phyloP scores from a whole-genome alignment of 2,329 filamentous ascomycete species.

The Botrytis byssoidea region DNA sequence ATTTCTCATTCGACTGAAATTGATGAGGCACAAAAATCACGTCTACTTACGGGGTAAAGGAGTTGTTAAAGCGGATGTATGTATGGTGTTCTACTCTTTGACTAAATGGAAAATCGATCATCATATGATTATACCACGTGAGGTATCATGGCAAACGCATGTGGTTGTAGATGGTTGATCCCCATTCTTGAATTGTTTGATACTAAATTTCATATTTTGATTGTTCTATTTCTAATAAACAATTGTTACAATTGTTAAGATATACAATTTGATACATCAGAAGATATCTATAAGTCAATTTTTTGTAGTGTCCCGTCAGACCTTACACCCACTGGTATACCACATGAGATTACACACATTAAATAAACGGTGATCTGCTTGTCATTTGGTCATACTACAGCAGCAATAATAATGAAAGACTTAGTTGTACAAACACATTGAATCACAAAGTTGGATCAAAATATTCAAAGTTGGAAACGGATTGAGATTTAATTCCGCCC shows the following conservation, averaged over 20 bases:
- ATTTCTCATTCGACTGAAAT: neutral
- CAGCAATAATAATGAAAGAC: neutral
- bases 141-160: neutral
- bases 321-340: too few relatives aligned
- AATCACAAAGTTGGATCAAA: neutral
- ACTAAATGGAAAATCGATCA: fast-evolving
- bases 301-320: too few relatives aligned
- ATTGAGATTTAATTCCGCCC: neutral
- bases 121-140: neutral
- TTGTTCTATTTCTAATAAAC: too few relatives aligned
- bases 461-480: neutral
- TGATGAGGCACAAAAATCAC: neutral
- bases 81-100: neutral
- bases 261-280: too few relatives aligned
- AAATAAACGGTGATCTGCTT: too few relatives aligned
- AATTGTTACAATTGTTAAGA: too few relatives aligned
- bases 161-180: neutral
- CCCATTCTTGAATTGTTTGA: too few relatives aligned
- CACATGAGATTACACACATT: neutral
- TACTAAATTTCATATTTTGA: too few relatives aligned
- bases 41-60: neutral
- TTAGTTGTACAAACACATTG: neutral
- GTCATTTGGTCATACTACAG: neutral
- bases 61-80: neutral
- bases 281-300: too few relatives aligned